phyloP scores from a whole-genome alignment of 164 flowering plant genomes.

The Aristolochia californica region DNA sequence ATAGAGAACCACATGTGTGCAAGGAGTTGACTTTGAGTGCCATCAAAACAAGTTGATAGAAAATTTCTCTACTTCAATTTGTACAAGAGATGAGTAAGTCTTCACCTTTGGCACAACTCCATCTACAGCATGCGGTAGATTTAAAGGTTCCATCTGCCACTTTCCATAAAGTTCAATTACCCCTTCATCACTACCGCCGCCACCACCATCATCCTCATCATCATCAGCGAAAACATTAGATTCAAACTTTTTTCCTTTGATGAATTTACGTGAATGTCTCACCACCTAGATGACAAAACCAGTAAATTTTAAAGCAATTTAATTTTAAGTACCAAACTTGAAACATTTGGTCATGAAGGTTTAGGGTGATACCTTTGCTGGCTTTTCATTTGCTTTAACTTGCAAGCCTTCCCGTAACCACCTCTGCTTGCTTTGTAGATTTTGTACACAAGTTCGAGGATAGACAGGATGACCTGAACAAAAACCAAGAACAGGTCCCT shows the following conservation, averaged over 20 bases:
- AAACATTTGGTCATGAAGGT: neutral
- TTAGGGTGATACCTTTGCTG: slow-evolving; percentile 55
- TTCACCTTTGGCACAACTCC: slow-evolving; percentile 88
- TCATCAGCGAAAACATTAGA: slow-evolving; percentile 29
- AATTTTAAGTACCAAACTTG: neutral
- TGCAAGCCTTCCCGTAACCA: slow-evolving; percentile 92
- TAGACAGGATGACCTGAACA: slow-evolving; percentile 90
- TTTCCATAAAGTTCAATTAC: slow-evolving; percentile 59
- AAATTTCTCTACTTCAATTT: too few species aligned
- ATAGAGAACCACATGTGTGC: too few species aligned
- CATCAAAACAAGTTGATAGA: too few species aligned
- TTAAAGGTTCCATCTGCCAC: slow-evolving; percentile 83
- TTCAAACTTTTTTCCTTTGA: slow-evolving; percentile 30
- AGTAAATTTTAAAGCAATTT: neutral
- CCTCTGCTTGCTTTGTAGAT: slow-evolving; percentile 62
- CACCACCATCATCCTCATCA: slow-evolving; percentile 6
- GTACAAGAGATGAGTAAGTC: too few species aligned
- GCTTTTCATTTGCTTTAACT: slow-evolving; percentile 55
- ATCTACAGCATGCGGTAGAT: slow-evolving; percentile 69
- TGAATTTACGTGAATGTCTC: slow-evolving; percentile 38
- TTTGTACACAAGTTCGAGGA: slow-evolving; percentile 81
- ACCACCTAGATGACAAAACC: slow-evolving; percentile 31
- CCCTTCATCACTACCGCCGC: slow-evolving; percentile 15
- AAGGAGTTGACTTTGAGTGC: too few species aligned
- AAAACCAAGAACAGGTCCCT: slow-evolving; percentile 78